Base-by-base conservation (phyloP, 192 early-diverging fungal genomes). In the Geranomyces variabilis region DNA sequence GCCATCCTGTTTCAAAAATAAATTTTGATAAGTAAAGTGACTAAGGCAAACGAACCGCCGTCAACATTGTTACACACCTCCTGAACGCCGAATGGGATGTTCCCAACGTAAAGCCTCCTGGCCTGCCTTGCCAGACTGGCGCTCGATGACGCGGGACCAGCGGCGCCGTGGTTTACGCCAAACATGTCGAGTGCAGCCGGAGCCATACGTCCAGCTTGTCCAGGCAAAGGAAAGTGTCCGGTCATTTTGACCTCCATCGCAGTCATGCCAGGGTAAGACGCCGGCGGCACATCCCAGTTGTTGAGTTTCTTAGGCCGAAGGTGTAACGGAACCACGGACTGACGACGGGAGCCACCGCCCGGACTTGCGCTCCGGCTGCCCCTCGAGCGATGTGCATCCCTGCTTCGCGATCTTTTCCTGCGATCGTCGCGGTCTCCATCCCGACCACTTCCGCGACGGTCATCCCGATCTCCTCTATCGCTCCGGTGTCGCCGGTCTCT, bases 231-330 rank as follows among this genome's bases (percentile, higher is more conserved):
- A 73, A 93, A 93, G 61, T 88, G 80, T 15, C 92, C 95, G 33
- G 93, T 91, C 19, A 87, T 84, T 79, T 99, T 99, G 63, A 92
- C 96, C 63, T 97, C 92, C 47, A 81, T 75, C 10, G 92, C 93
- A 28, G 89, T 86, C 79, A 97, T 86, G 49, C 85, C 89, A 76
- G 98, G 94, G 68, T 88, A 97, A 26, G 94, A 95, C 12, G 86
- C 83, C 36, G 97, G 97, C 12, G 93, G 80, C 59, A 92, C 79
- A 81, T 99, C 97, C 97, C 97, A 99, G 76, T 92, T 88, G 65
- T 89, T 88, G 31, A 97, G 86, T 76, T 93, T 94, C 21, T 90
- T 83, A 17, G 78, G 79, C 61, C 93, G 77, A 70, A 90, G 81
- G 71, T 95, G 90, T 22, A 99, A 73, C 17, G 97, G 96, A 28